Conservation (phyloP, 75 land plant species). For the Picea sitchensis region DNA sequence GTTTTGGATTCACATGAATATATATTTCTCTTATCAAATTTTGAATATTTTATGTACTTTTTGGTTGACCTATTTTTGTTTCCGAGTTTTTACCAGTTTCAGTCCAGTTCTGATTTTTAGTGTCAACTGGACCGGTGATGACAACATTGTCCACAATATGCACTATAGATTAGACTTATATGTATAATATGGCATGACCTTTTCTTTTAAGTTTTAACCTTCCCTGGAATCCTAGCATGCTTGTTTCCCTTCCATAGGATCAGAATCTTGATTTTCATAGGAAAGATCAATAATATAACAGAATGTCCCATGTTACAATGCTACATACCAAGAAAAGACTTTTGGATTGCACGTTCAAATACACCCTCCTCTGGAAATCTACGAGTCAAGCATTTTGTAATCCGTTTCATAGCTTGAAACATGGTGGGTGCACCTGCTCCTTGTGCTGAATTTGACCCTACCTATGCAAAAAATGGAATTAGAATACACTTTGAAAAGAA, state of each 20-base stretch:
- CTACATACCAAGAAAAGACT: constrained; percentile 85
- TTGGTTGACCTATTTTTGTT: no score
- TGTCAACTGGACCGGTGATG: no score
- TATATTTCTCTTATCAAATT: no score
- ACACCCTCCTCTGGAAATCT: constrained; percentile 50
- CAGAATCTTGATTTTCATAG: not conserved
- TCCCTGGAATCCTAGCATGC: no score
- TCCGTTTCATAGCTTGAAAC: constrained; percentile 95
- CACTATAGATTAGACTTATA: not conserved
- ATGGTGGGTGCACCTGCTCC: constrained; percentile 98
- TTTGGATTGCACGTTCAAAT: constrained; percentile 80
- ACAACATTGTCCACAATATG: no score
- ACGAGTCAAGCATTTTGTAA: constrained; percentile 41
- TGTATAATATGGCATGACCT: not conserved
- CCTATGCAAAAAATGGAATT: constrained; percentile 42
- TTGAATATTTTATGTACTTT: no score
- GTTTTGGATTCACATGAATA: no score
- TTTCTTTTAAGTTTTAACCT: not conserved
- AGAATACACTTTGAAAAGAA: not conserved
- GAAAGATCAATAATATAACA: not conserved
- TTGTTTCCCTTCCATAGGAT: not conserved
- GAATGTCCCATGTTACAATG: not conserved
- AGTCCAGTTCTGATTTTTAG: no score
- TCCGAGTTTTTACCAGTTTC: no score
- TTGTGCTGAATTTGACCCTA: constrained; percentile 89